Base-by-base conservation (phyloP, 305 asterid genomes). In the Andrographis paniculata region DNA sequence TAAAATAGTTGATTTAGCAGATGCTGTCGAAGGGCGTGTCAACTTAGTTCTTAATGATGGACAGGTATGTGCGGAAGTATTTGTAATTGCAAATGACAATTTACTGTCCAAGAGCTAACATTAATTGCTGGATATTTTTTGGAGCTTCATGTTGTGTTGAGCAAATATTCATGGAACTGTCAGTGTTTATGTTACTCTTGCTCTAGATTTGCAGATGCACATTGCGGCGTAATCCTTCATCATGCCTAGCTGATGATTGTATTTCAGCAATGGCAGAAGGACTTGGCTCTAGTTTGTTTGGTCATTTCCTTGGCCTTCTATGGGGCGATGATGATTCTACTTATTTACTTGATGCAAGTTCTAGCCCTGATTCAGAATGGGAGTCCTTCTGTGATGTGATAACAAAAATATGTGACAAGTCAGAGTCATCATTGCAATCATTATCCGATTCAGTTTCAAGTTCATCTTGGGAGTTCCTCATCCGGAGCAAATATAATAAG, bases 401-500 rank as follows among this genome's bases (percentile, higher is more conserved):
- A 35, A 60, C 44, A 62, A 72, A 52, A 50, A 57, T 79, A 51
- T 79, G 77, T 57, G 53, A 60, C 59, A 76, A 63, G 59, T 58
- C 69, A 50, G 58, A 28, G 43, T 47, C 27, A 42, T 30, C 67
- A 51, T 66, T 77, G 52, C 64, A 57, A 39, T 42, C 45, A 45
- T 48, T 43, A 55, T 33, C 83, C 42, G 72, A 64, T 64, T 63
- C 71, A 41, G 74, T 45, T 68, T 54, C 76, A 56, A 49, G 59
- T 59, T 68, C 94, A 19, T 74, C 99, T 36, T 91, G 99, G 99
- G 87, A 87, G 60, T 91, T 78, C 73, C 89, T 91, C 50, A 58
- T 74, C 48, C 68, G 61, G 69, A 91, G 96, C 76, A 70, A 66
- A 66, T 91, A 80, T 70, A 74, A 74, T 67, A 73, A 67, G 45